Base-by-base conservation (phyloP, 116 monocot genomes). In the Iris pallida region DNA sequence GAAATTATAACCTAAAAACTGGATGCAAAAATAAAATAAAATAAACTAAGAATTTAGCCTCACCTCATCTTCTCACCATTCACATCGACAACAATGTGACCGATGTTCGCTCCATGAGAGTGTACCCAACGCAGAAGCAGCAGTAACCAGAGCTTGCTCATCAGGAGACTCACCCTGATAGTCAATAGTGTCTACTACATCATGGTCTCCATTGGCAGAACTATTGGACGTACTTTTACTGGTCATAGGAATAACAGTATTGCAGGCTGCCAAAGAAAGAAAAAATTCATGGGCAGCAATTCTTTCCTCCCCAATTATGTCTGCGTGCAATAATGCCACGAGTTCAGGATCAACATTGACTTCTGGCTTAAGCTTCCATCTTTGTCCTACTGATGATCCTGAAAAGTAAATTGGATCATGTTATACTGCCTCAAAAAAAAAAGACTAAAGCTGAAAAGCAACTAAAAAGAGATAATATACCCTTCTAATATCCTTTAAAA, bases 211-310 rank as follows among this genome's bases (percentile, higher is more conserved):
- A 30, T 30, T 30, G 0, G 30, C 30, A 30, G 30, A 30, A 30
- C 30, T 30, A 30, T 30, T 30, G 30, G 30, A 30, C 30, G 30
- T 30, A 30, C 3, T 30, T 30, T 30, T 30, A 30, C 30, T 30
- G 30, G 30, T 30, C 56, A 80, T 12, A 20, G 87, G 87, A 20
- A 94, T 87, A n/a, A 94, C 94, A 57, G 94, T 94, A 55, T 94
- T 94, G 59, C 94, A 94, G 8, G 90, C 90, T 16, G 90, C 94
- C 73, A 94, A 74, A 42, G 90, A 81, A 60, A 94, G 87, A 58
- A 94, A 94, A 82, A 94, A 94, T 20, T 90, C 89, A 79, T 90
- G 86, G 48, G 90, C 90, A 47, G 82, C 78, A 65, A 82, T 60
- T 74, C 84, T 79, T 75, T 94, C 94, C 59, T 79, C 74, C n/a